Evolutionary conservation across 768 basidiomycete genomes (phyloP).

Genomic region (Rubroboletus pulcherrimus): DNA sequence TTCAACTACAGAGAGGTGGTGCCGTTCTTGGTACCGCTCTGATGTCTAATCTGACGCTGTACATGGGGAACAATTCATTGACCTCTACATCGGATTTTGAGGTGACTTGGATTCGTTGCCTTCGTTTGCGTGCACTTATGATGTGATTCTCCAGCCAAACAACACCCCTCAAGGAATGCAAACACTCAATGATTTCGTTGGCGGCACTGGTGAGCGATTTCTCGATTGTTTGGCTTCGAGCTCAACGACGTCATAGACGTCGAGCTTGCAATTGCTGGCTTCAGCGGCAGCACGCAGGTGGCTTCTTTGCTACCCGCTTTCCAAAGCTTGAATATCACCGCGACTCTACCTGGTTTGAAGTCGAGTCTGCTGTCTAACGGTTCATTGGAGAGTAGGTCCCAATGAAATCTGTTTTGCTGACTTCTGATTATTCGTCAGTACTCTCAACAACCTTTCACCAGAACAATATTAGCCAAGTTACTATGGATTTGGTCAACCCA

Average conservation of each 20-base stretch:
- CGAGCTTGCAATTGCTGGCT: slow-evolving; percentile 53
- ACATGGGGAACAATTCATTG: slow-evolving; percentile 58
- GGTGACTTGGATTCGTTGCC: slow-evolving; percentile 26
- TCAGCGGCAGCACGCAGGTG: slow-evolving; percentile 54
- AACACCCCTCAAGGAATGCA: slow-evolving; percentile 53
- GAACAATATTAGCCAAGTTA: slow-evolving; percentile 64
- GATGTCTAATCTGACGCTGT: slow-evolving; percentile 56
- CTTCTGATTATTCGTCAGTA: slow-evolving; percentile 34
- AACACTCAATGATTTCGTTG: slow-evolving; percentile 67
- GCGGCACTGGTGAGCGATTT: slow-evolving; percentile 44
- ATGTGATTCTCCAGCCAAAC: slow-evolving; percentile 46
- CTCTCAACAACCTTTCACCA: slow-evolving; percentile 58
- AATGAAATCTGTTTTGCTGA: not conserved
- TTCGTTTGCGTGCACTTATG: not conserved
- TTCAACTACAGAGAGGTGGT: slow-evolving; percentile 53
- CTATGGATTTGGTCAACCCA: slow-evolving; percentile 60
- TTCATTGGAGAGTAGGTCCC: slow-evolving; percentile 46
- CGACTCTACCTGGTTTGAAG: slow-evolving; percentile 57
- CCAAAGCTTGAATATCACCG: slow-evolving; percentile 50
- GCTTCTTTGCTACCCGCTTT: slow-evolving; percentile 60
- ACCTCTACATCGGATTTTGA: slow-evolving; percentile 47
- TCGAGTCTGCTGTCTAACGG: slow-evolving; percentile 54
- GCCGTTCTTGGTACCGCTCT: slow-evolving; percentile 56
- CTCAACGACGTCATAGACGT: slow-evolving; percentile 40
- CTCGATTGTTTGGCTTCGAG: not conserved